Percentiles rank a stretch among this genome's conserved stretches.
These are phyloP conservation scores for Neurospora discreta DNA, from an alignment of 495 filamentous ascomycete genomes.

Conservation along the genomic window DNA sequence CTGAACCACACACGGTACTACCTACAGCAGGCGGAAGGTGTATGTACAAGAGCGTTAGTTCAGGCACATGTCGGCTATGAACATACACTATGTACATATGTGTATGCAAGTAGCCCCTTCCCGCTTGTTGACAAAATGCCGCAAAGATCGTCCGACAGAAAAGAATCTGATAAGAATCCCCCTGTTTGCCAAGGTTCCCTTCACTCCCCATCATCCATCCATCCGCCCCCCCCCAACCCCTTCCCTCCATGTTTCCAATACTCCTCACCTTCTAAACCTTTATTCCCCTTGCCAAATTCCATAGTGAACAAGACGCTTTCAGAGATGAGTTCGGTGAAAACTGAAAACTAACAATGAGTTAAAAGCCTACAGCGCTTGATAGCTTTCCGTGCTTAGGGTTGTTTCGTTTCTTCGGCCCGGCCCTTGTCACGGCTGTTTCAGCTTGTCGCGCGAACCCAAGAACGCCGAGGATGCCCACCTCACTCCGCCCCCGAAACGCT, in stretches of 20 bases:
- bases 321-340: too few relatives aligned
- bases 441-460: not conserved
- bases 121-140: conserved; percentile 15
- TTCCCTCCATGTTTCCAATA: not conserved
- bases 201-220: not conserved
- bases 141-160: conserved; percentile 3
- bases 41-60: not conserved
- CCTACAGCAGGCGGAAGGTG: not conserved
- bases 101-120: not conserved
- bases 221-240: too few relatives aligned
- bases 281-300: not conserved
- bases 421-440: not conserved
- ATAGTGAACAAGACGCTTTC: not conserved
- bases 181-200: conserved; percentile 8
- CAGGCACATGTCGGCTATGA: not conserved
- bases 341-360: too few relatives aligned
- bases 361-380: not conserved
- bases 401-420: not conserved
- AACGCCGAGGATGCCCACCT: not conserved
- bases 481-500: not conserved
- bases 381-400: not conserved
- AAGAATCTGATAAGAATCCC: conserved; percentile 34
- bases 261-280: not conserved
- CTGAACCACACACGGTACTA: not conserved
- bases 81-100: not conserved